Conservation (phyloP, 108 stramenopile genomes). For the Conticribra guillardii region DNA sequence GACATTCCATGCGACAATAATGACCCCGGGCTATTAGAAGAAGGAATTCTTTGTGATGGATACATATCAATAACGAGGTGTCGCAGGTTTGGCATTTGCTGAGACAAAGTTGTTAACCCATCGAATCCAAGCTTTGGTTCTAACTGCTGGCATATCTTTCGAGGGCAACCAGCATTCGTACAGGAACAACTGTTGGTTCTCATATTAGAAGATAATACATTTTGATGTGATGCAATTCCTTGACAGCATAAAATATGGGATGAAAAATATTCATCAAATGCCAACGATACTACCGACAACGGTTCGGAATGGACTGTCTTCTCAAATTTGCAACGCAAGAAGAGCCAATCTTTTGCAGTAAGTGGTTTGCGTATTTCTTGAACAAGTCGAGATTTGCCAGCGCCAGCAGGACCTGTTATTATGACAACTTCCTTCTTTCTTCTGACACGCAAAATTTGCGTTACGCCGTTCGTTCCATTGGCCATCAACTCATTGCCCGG, state of each 20-base stretch:
- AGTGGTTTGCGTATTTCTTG: conserved; percentile 27
- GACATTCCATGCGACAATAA: neutral
- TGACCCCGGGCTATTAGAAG: neutral
- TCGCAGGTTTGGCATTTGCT: conserved; percentile 16
- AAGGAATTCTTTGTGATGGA: neutral
- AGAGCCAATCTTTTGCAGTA: conserved; percentile 12
- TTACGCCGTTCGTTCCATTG: no score
- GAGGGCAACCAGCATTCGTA: conserved; percentile 6
- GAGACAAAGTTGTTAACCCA: conserved; percentile 7
- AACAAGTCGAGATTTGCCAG: conserved; percentile 12
- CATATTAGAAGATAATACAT: neutral
- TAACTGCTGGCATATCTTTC: conserved; percentile 9
- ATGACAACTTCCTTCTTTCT: conserved; percentile 18
- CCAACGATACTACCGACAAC: conserved; percentile 19
- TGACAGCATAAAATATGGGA: conserved; percentile 1
- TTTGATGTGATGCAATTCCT: neutral
- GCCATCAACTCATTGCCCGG: no score
- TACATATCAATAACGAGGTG: conserved; percentile 8
- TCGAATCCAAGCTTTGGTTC: conserved; percentile 6
- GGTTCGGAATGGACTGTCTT: conserved; percentile 14
- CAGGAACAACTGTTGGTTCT: conserved; percentile 8
- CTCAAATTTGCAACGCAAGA: conserved; percentile 28
- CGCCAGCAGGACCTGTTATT: conserved; percentile 8
- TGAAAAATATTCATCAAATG: conserved; percentile 28
- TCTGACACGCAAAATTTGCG: no score